Conservation (phyloP, 306 rosid species). For the Quercus ilex region DNA sequence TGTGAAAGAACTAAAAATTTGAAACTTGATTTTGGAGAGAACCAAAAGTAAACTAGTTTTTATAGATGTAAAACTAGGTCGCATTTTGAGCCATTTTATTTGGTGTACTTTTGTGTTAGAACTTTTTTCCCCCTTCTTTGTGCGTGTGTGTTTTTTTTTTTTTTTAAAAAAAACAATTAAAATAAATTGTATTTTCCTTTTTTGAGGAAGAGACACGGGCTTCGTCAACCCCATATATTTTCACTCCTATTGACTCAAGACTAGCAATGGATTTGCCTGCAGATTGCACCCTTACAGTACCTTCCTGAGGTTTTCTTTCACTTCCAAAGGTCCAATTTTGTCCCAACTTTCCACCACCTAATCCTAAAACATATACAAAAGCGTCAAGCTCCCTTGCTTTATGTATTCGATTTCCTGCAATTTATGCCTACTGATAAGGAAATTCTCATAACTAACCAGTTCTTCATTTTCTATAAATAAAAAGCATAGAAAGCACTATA, state of each 20-base stretch:
- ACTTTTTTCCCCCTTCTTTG: too few relatives aligned
- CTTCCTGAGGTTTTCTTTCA: conserved; percentile 45
- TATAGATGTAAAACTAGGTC: too few relatives aligned
- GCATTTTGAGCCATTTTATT: too few relatives aligned
- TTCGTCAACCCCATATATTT: neutral
- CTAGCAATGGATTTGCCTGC: conserved; percentile 56
- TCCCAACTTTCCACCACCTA: conserved; percentile 41
- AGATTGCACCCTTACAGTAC: conserved; percentile 41
- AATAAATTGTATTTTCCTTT: too few relatives aligned
- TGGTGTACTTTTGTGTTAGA: too few relatives aligned
- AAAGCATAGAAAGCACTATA: neutral
- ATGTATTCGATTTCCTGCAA: conserved; percentile 84
- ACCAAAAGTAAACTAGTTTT: too few relatives aligned
- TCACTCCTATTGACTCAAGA: conserved; percentile 84
- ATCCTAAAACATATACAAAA: conserved; percentile 51
- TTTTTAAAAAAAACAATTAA: too few relatives aligned
- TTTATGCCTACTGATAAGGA: conserved; percentile 12
- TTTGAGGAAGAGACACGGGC: too few relatives aligned
- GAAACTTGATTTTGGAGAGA: too few relatives aligned
- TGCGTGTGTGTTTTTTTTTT: too few relatives aligned
- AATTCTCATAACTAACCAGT: neutral
- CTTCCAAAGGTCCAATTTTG: conserved; percentile 32
- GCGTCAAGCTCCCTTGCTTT: conserved; percentile 73
- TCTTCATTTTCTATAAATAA: neutral
- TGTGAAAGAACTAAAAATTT: too few relatives aligned